Percentiles rank a stretch among this genome's conserved stretches.
Conservation (phyloP, 1,284 basidiomycete genomes). For the Abortiporus biennis region DNA sequence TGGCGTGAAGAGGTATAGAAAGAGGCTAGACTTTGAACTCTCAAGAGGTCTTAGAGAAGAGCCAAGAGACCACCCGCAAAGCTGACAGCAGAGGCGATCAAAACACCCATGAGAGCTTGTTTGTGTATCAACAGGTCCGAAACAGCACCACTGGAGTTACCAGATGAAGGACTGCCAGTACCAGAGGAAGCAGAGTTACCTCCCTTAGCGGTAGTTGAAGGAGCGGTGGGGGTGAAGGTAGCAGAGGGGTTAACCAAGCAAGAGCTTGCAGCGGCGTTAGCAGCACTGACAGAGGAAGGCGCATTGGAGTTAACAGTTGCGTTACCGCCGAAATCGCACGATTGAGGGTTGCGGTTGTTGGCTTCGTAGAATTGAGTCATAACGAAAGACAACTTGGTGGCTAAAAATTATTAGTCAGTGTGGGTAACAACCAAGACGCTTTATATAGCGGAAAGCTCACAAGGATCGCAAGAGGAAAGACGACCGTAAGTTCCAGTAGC, state of each 20-base stretch:
- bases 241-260: constrained; percentile 68
- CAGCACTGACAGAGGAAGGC: constrained; percentile 46
- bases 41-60: neutral
- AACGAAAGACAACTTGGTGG: constrained; percentile 76
- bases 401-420: constrained; percentile 27
- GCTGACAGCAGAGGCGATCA: constrained; percentile 28
- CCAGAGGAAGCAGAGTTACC: constrained; percentile 19
- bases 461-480: constrained; percentile 69
- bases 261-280: constrained; percentile 56
- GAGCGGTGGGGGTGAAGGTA: constrained; percentile 61
- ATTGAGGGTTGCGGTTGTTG: constrained; percentile 48
- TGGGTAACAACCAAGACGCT: constrained; percentile 3
- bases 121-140: constrained; percentile 21
- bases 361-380: constrained; percentile 78
- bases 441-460: constrained; percentile 39
- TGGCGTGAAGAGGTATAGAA: no score
- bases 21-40: no score
- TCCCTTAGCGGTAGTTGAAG: constrained; percentile 24
- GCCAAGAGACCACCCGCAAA: constrained; percentile 22
- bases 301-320: constrained; percentile 66
- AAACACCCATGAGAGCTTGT: constrained; percentile 36
- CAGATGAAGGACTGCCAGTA: constrained; percentile 17
- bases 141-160: constrained; percentile 26
- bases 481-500: constrained; percentile 70
- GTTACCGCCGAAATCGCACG: constrained; percentile 80